Conservation (phyloP, 371 early-diverging fungal species). For the Actinomortierella ambigua region DNA sequence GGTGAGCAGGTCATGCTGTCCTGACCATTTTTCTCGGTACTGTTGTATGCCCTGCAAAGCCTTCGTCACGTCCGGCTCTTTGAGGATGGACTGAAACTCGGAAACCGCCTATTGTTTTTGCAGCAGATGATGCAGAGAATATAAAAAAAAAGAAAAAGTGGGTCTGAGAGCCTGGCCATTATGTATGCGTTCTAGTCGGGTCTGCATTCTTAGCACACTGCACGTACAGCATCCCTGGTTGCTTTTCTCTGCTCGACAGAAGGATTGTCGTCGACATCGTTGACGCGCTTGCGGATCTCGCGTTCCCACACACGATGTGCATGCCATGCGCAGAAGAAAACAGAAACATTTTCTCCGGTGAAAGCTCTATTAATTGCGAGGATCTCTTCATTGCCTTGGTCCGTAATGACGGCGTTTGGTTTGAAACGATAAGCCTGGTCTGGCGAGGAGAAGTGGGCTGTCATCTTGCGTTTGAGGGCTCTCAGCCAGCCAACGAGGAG, state of each 20-base stretch:
- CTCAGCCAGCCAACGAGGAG: constrained; percentile 9
- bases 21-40: constrained; percentile 6
- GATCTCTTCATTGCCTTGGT: constrained; percentile 19
- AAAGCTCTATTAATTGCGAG: constrained; percentile 11
- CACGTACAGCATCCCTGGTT: constrained; percentile 4
- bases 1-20: not conserved
- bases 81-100: constrained; percentile 4
- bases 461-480: constrained; percentile 12
- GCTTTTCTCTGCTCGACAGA: not conserved
- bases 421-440: constrained; percentile 9
- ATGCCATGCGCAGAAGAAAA: constrained; percentile 24
- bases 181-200: too few species aligned
- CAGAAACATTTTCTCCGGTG: constrained; percentile 1
- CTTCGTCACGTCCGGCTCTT: not conserved
- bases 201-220: too few species aligned
- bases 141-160: not conserved
- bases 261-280: not conserved
- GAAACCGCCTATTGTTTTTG: not conserved
- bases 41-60: not conserved
- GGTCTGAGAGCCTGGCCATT: too few species aligned
- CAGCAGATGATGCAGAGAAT: not conserved
- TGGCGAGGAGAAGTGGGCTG: constrained; percentile 8
- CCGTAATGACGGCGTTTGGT: constrained; percentile 19
- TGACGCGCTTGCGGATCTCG: constrained; percentile 2
- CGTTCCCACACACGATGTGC: constrained; percentile 17